Evolutionary conservation across 2,329 filamentous ascomycete species (phyloP), one percentile per base, ranked within the genome.

Genomic region (Cladosporium austrohemisphaericum): DNA sequence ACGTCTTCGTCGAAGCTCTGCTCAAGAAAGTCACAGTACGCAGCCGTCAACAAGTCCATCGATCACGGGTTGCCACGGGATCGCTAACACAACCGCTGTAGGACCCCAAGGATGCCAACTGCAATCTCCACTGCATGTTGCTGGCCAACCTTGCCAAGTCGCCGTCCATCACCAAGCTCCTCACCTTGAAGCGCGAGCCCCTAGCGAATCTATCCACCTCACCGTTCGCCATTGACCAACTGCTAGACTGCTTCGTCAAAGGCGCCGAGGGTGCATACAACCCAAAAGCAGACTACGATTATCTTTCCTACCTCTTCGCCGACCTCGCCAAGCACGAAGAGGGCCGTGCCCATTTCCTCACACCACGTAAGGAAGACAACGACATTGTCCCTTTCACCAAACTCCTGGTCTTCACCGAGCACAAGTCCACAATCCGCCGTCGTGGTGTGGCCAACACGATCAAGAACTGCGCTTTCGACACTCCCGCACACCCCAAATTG

Each of bases 371-470:
- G 1, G 92, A 94, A 67, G 90, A 95, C 65, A 76, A 74, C 1
- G 81, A 71, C 49, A 69, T 95, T 11, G 82, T 96, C n/a, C 93
- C 93, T 2, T 76, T 97, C 40, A 88, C 86, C 41, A 97, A 97
- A 74, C 76, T 98, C 54, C 86, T 86, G 52, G 92, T 97, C 52
- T 97, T 97, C 68, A 97, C 93, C 1, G 89, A 95, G 68, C 89
- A 96, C 71, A 76, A 80, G 59, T 94, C 88, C 2, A 79, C 85
- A 22, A 83, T 96, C 47, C 81, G 93, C 51, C 79, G 93, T 48
- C 88, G 89, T 61, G 93, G 93, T n/a, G 91, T 96, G n/a, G 92
- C 92, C 6, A 90, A 85, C 53, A 93, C 89, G 8, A 89, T 98
- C 66, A 97, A 97, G 69, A 98, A 98, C 64, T 82, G 88, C 23